These are phyloP conservation scores for Aspergillus thermomutatus DNA, from an alignment of 2,329 filamentous ascomycete genomes.

Conservation along the genomic window DNA sequence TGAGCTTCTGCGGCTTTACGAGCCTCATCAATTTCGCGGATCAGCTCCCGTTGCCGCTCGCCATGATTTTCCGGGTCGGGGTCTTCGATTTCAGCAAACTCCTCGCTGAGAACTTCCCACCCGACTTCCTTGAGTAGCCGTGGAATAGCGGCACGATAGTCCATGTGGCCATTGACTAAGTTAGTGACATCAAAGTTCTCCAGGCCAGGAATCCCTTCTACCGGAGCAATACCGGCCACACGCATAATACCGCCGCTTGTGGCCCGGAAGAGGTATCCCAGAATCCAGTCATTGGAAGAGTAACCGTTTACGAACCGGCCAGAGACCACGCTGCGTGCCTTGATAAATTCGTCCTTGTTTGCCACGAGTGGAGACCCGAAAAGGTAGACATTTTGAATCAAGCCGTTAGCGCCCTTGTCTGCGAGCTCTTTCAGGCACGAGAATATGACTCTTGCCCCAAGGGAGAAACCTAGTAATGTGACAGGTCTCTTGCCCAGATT, in stretches of 20 bases:
- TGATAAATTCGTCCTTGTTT: conserved; percentile 84
- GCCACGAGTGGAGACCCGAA: conserved; percentile 91
- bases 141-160: conserved; percentile 91
- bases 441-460: conserved; percentile 89
- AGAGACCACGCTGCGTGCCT: conserved; percentile 75
- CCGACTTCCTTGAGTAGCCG: conserved; percentile 80
- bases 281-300: conserved; percentile 93
- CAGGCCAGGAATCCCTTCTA: conserved; percentile 72
- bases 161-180: conserved; percentile 88
- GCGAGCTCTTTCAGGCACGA: conserved; percentile 85
- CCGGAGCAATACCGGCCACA: conserved; percentile 75
- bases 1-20: conserved; percentile 81
- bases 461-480: conserved; percentile 90
- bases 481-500: conserved; percentile 88
- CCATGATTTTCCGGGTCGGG: conserved; percentile 92
- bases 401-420: conserved; percentile 74
- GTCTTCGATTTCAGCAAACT: conserved; percentile 95
- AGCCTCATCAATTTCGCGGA: conserved; percentile 94
- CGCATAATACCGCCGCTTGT: conserved; percentile 89
- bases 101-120: conserved; percentile 87
- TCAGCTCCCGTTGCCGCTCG: conserved; percentile 83
- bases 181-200: conserved; percentile 90
- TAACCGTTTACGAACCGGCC: conserved; percentile 96
- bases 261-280: conserved; percentile 91
- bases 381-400: conserved; percentile 92